Percentiles rank a stretch among this genome's conserved stretches.
These are phyloP conservation scores for Ogataea trehaloabstinens DNA, from an alignment of 805 yeast genomes.

Conservation along the genomic window DNA sequence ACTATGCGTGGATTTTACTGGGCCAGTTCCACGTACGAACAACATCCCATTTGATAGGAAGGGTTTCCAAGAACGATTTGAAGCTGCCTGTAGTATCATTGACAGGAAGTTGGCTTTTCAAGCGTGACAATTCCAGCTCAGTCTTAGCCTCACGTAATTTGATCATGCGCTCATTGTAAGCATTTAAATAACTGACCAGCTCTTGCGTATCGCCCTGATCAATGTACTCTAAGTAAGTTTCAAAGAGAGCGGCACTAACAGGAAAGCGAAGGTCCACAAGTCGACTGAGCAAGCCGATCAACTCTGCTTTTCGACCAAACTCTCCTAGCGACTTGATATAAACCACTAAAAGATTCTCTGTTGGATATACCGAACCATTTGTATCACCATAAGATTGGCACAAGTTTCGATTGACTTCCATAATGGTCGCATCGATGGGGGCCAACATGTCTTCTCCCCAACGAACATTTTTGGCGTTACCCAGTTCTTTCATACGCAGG, in stretches of 20 bases:
- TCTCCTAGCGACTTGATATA: constrained; percentile 51
- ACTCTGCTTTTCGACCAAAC: constrained; percentile 49
- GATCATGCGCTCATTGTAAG: constrained; percentile 17
- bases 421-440: constrained; percentile 61
- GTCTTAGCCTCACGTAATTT: constrained; percentile 16
- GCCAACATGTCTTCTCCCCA: constrained; percentile 54
- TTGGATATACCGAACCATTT: constrained; percentile 40
- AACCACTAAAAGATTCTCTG: constrained; percentile 45
- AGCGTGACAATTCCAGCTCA: constrained; percentile 23
- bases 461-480: constrained; percentile 7
- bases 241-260: constrained; percentile 19
- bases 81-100: constrained; percentile 19
- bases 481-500: constrained; percentile 24
- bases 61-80: constrained; percentile 17
- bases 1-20: constrained; percentile 4
- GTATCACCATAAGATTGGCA: constrained; percentile 34
- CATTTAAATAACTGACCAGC: constrained; percentile 20
- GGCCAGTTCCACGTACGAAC: constrained; percentile 34
- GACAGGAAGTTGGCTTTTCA: constrained; percentile 12
- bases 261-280: constrained; percentile 47
- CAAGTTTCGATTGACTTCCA: constrained; percentile 48
- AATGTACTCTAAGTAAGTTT: constrained; percentile 19
- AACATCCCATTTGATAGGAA: constrained; percentile 31
- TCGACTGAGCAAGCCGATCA: constrained; percentile 51
- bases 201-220: constrained; percentile 19